phyloP scores from a whole-genome alignment of 352 stramenopile species.

The Phytophthora rubi region DNA sequence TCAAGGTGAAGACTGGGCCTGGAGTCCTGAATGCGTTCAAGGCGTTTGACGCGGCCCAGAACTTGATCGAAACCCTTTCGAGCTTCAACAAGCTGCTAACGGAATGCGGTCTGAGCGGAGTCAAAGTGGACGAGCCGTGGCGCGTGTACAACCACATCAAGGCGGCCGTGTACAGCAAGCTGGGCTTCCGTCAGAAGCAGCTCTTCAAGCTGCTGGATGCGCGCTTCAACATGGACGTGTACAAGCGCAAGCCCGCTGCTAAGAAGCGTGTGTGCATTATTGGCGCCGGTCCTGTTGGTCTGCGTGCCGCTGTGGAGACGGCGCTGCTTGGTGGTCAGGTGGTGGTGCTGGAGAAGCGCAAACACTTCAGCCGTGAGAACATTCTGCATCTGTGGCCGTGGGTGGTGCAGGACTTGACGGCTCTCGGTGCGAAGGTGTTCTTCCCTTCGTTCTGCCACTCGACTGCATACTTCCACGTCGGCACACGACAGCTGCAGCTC shows the following conservation, averaged over 20 bases:
- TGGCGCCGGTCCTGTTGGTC: slow-evolving; percentile 74
- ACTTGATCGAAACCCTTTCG: slow-evolving; percentile 60
- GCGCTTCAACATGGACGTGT: slow-evolving; percentile 59
- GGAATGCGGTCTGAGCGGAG: slow-evolving; percentile 60
- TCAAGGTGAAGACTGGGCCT: slow-evolving; percentile 44
- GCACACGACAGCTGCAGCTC: slow-evolving; percentile 84
- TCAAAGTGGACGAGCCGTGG: slow-evolving; percentile 59
- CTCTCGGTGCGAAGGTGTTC: slow-evolving; percentile 82
- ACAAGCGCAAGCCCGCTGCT: slow-evolving; percentile 62
- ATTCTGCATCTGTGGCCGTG: slow-evolving; percentile 87
- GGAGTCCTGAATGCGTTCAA: slow-evolving; percentile 68
- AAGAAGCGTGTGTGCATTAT: slow-evolving; percentile 80
- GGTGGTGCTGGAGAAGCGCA: slow-evolving; percentile 83
- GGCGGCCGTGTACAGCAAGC: slow-evolving; percentile 55
- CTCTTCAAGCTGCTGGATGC: slow-evolving; percentile 77
- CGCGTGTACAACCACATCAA: slow-evolving; percentile 77
- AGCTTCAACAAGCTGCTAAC: slow-evolving; percentile 63
- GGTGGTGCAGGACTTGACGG: slow-evolving; percentile 85
- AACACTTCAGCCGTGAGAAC: slow-evolving; percentile 83
- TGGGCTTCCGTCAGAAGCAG: slow-evolving; percentile 79
- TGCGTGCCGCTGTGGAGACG: slow-evolving; percentile 78
- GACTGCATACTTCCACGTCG: slow-evolving; percentile 85
- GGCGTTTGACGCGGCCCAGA: slow-evolving; percentile 67
- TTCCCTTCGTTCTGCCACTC: slow-evolving; percentile 85
- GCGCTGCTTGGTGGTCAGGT: slow-evolving; percentile 75